Percentiles rank a stretch among this genome's conserved stretches.
These are phyloP conservation scores for Starmerella potacharoeniae DNA, from an alignment of 805 yeast genomes.

Conservation along the genomic window DNA sequence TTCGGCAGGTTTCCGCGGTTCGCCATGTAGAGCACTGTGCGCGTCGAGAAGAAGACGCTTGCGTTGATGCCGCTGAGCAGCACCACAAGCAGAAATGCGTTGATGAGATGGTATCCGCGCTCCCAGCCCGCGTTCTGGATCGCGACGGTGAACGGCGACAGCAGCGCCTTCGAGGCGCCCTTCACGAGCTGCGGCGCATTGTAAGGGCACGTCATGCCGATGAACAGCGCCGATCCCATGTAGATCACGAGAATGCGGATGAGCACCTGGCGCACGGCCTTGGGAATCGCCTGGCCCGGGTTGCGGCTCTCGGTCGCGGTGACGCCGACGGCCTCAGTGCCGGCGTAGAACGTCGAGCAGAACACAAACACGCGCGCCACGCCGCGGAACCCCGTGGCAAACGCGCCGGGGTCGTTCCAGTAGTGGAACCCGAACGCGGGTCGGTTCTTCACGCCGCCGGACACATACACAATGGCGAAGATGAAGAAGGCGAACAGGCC, in stretches of 20 bases:
- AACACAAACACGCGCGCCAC: constrained; percentile 39
- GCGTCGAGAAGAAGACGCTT: constrained; percentile 55
- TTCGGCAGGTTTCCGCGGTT: constrained; percentile 50
- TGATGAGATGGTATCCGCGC: constrained; percentile 42
- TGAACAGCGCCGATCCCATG: constrained; percentile 46
- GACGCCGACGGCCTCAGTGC: constrained; percentile 50
- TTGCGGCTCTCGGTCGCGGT: constrained; percentile 54
- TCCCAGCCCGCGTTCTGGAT: constrained; percentile 42
- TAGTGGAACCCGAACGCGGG: constrained; percentile 48
- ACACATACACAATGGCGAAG: constrained; percentile 44
- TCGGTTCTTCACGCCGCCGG: constrained; percentile 41
- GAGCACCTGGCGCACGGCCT: constrained; percentile 47
- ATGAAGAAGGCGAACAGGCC: constrained; percentile 49
- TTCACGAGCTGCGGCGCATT: constrained; percentile 37
- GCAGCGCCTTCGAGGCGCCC: constrained; percentile 36
- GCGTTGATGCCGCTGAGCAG: constrained; percentile 61
- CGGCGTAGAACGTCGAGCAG: constrained; percentile 50
- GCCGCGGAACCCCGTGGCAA: constrained; percentile 37
- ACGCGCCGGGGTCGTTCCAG: constrained; percentile 47
- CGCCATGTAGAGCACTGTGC: constrained; percentile 56
- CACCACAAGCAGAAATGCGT: constrained; percentile 51
- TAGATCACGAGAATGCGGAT: constrained; percentile 45
- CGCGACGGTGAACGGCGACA: constrained; percentile 42
- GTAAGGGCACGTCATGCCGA: constrained; percentile 52
- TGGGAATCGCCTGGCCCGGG: constrained; percentile 50